phyloP scores from a whole-genome alignment of 129 eudicot genomes.

The Chrysanthemum lavandulifolium region DNA sequence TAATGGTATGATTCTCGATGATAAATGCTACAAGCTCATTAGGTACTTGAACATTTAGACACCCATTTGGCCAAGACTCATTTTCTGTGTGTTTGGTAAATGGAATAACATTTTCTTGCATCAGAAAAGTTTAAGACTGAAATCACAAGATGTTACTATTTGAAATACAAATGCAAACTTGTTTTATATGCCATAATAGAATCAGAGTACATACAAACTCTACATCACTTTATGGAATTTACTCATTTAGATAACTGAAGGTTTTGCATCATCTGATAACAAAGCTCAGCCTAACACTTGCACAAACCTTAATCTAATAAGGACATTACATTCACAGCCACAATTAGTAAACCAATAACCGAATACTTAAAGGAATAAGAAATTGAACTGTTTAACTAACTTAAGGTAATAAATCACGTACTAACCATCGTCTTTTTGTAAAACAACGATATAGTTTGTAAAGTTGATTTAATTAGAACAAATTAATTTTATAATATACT shows the following conservation, averaged over 20 bases:
- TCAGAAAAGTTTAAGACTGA: too few species aligned
- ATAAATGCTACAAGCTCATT: too few species aligned
- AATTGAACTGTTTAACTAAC: background rate
- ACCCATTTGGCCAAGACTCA: too few species aligned
- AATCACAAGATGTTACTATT: too few species aligned
- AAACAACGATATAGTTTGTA: background rate
- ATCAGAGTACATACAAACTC: background rate
- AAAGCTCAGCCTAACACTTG: background rate
- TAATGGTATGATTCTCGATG: too few species aligned
- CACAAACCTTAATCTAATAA: background rate
- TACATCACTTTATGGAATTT: background rate
- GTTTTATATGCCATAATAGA: background rate
- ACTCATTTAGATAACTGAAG: background rate
- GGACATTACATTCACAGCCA: constrained; percentile 11
- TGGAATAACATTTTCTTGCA: too few species aligned
- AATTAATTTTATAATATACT: background rate
- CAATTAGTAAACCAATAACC: background rate
- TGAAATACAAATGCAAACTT: too few species aligned
- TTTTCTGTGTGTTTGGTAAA: too few species aligned
- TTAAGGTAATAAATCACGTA: background rate
- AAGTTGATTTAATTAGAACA: background rate
- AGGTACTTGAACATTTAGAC: too few species aligned
- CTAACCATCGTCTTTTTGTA: background rate
- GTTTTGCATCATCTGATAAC: background rate
- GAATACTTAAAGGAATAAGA: background rate